phyloP scores from a whole-genome alignment of 306 rosid genomes.

The Inga laurina region DNA sequence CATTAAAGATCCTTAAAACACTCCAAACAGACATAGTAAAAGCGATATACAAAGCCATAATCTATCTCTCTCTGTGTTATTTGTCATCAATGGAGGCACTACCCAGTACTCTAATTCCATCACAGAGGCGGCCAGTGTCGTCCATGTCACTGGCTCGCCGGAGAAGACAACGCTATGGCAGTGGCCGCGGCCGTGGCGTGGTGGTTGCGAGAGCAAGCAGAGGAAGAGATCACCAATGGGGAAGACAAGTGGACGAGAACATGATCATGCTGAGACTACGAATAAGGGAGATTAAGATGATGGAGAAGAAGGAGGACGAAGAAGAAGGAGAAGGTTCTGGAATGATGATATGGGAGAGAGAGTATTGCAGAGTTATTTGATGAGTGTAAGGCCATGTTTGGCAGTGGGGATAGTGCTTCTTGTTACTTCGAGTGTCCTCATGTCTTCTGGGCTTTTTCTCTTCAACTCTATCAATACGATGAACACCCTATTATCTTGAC shows the following conservation, averaged over 20 bases:
- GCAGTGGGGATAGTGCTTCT: slow-evolving; percentile 25
- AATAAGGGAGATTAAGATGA: slow-evolving; percentile 40
- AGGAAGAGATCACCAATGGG: neutral
- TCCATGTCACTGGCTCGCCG: neutral
- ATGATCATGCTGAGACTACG: slow-evolving; percentile 37
- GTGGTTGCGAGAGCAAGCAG: neutral
- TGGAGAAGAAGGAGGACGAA: neutral
- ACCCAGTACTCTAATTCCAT: no score
- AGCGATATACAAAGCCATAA: neutral
- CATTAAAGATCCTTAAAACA: neutral
- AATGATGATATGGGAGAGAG: no score
- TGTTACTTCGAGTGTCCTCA: neutral
- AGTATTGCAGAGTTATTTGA: slow-evolving; percentile 21
- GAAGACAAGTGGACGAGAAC: slow-evolving; percentile 34
- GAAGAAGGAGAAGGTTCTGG: no score
- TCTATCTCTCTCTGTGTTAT: no score
- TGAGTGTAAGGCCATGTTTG: neutral
- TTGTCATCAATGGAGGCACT: no score
- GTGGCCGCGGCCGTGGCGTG: neutral
- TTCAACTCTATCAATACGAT: slow-evolving; percentile 13
- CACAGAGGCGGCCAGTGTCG: no score
- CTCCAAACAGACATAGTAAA: neutral
- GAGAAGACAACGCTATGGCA: neutral
- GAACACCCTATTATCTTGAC: neutral
- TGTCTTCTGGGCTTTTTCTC: neutral